Percentiles rank a stretch among this genome's conserved stretches.
Conservation (phyloP, 352 stramenopile species). For the Globisporangium nunn region DNA sequence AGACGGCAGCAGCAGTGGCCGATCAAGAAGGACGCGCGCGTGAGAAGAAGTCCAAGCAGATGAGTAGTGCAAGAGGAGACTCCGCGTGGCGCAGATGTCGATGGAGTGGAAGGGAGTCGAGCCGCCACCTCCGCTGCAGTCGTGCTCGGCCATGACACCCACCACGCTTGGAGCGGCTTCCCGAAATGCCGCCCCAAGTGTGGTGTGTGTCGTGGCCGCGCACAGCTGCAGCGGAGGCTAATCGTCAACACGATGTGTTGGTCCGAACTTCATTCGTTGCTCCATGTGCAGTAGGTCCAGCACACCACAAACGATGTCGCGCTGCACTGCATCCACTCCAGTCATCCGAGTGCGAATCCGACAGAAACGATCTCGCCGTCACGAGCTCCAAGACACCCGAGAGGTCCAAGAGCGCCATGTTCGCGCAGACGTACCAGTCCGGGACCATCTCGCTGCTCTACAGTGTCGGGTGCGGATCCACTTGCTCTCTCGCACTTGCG, state of each 20-base stretch:
- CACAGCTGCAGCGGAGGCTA: neutral
- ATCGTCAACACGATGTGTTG: neutral
- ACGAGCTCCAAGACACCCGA: neutral
- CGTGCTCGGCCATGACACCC: too few relatives aligned
- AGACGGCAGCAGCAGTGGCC: too few relatives aligned
- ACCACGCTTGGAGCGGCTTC: too few relatives aligned
- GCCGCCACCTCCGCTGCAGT: too few relatives aligned
- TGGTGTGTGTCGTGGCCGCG: neutral
- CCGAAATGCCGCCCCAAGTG: too few relatives aligned
- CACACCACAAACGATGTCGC: too few relatives aligned
- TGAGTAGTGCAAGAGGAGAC: too few relatives aligned
- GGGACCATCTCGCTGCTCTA: slow-evolving; percentile 56
- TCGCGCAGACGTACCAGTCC: slow-evolving; percentile 38
- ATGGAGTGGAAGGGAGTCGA: neutral
- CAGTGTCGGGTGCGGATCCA: slow-evolving; percentile 40
- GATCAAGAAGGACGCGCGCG: too few relatives aligned
- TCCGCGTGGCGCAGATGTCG: too few relatives aligned
- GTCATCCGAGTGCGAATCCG: neutral
- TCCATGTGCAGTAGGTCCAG: neutral
- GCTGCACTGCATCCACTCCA: too few relatives aligned
- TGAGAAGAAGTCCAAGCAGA: too few relatives aligned
- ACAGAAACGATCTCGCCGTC: neutral
- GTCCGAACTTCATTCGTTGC: too few relatives aligned
- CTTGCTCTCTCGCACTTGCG: neutral
- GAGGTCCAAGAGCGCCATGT: slow-evolving; percentile 18